Base-by-base conservation (phyloP, 2,329 filamentous ascomycete genomes). In the Fusarium sp. region DNA sequence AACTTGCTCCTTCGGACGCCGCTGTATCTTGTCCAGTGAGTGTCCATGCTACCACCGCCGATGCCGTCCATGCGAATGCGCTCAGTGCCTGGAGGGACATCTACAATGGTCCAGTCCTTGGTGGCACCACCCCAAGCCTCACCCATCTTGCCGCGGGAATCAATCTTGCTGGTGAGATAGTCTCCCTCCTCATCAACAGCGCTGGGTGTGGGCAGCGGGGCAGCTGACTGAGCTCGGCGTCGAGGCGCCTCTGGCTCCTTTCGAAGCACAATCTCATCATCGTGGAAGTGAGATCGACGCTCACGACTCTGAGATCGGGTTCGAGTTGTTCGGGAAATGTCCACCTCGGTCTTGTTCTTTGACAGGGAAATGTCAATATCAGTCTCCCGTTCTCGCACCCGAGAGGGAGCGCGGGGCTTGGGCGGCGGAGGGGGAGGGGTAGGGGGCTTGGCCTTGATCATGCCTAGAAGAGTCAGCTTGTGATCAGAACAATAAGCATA, bases 81-180 rank as follows among this genome's bases (percentile, higher is more conserved):
- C 84, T 94, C 92, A 0, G 94, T 96, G 68, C 94, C 94, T 0
- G 94, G 93, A 1, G 94, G 94, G 43, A 97, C 92, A 82, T 97
- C 94, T 41, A 97, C 89, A 72, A 97, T 93, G 64, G 90, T 88
- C 94, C 95, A 97, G 78, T 91, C 93, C 73, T 90, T 91, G 39
- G 93, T 95, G 20, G 90, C 91, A 62, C 94, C 93, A 77, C 93
- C 90, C 81, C 88, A 91, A 24, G 92, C 93, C 82, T 96, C 94
- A 62, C 93, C 93, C 78, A 92, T 89, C 71, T 90, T 90, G 22
- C 90, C 91, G 33, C 93, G 90, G 16, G 85, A 83, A 74, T 90
- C 87, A 71, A 91, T 88, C 75, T 85, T 86, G 68, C 82, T 80
- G 29, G 87, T 88, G 71, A 91, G 87, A 69, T 93, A 92, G 48